These are phyloP conservation scores for Xylariaceae sp. DNA, from an alignment of 2,329 filamentous ascomycete species.

Conservation along the genomic window DNA sequence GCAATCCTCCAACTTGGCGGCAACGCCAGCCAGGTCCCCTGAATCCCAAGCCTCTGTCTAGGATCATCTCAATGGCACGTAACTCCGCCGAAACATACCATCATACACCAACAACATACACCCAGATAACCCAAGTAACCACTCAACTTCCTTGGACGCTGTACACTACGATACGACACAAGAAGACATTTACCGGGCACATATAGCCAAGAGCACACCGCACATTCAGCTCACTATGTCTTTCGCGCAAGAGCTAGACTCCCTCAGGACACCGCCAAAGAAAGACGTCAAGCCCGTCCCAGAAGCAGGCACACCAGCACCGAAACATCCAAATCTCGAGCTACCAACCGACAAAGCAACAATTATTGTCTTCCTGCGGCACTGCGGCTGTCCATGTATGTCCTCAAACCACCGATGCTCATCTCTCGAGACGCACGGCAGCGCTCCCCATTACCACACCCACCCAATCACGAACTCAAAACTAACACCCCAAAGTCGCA, in stretches of 20 bases:
- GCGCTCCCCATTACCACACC: background rate
- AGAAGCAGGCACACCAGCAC: slow-evolving; percentile 52
- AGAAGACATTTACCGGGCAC: too few species aligned
- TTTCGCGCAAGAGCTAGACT: slow-evolving; percentile 36
- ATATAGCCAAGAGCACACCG: too few species aligned
- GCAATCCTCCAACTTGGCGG: too few species aligned
- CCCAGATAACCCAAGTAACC: too few species aligned
- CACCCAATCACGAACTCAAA: background rate
- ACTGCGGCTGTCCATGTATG: slow-evolving; percentile 72
- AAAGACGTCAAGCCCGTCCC: slow-evolving; percentile 46
- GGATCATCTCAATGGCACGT: too few species aligned
- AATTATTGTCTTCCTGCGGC: slow-evolving; percentile 64
- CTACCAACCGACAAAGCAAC: slow-evolving; percentile 54
- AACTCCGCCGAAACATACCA: too few species aligned
- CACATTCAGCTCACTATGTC: slow-evolving; percentile 14
- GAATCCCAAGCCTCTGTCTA: too few species aligned
- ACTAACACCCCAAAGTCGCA: slow-evolving; percentile 48
- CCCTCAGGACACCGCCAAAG: slow-evolving; percentile 37
- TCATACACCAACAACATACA: too few species aligned
- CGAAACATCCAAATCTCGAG: slow-evolving; percentile 47
- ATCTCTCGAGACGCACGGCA: background rate
- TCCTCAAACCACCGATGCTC: slow-evolving; percentile 3
- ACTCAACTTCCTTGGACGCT: too few species aligned
- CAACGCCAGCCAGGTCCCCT: too few species aligned
- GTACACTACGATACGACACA: too few species aligned